Conservation (phyloP, 148 eudicot genomes). For the Limonium bicolor region DNA sequence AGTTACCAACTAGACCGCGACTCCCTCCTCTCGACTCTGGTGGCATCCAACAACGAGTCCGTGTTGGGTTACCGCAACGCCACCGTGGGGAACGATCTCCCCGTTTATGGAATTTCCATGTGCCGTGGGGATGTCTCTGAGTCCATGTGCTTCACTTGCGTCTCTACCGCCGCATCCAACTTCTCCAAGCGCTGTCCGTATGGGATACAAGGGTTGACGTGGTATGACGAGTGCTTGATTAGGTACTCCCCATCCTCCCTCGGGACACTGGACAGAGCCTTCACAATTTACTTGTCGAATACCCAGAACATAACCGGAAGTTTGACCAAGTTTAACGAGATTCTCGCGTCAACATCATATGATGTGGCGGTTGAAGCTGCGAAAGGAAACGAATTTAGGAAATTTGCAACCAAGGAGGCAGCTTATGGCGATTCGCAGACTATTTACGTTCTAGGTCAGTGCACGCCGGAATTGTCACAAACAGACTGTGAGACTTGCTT, state of each 20-base stretch:
- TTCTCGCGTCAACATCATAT: no score
- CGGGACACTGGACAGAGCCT: not conserved
- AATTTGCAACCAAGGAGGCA: slow-evolving; percentile 9
- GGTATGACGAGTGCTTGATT: slow-evolving; percentile 25
- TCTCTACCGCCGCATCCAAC: slow-evolving; percentile 4
- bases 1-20: not conserved
- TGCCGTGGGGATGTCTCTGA: slow-evolving; percentile 13
- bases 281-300: no score
- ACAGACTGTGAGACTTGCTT: slow-evolving; percentile 21
- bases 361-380: slow-evolving; percentile 8
- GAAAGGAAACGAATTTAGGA: not conserved
- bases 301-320: no score
- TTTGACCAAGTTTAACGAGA: no score
- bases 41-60: not conserved
- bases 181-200: slow-evolving; percentile 12
- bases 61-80: not conserved
- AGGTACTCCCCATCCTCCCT: slow-evolving; percentile 23
- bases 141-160: slow-evolving; percentile 11
- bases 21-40: slow-evolving; percentile 2
- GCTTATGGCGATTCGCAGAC: slow-evolving; percentile 6
- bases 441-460: slow-evolving; percentile 32
- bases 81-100: not conserved
- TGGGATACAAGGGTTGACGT: slow-evolving; percentile 19
- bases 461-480: slow-evolving; percentile 22
- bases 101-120: slow-evolving; percentile 16